Evolutionary conservation across 306 rosid genomes (phyloP), one percentile per base, ranked within the genome.

Genomic region (Citrullus colocynthis): DNA sequence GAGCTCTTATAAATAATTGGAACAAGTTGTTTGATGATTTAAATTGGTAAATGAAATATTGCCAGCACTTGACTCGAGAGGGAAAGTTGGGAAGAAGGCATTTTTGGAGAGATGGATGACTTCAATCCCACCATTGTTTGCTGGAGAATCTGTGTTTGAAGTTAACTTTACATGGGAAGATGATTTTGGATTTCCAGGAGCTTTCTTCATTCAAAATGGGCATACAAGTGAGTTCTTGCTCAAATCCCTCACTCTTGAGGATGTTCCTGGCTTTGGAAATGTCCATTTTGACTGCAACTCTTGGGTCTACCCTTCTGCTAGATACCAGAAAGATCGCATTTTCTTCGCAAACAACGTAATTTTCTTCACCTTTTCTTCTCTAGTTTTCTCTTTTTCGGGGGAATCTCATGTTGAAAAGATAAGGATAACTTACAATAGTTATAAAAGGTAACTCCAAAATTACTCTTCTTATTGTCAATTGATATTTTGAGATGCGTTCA

Each of bases 271-370:
- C 18, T 82, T 81, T 45, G 93, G 90, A 56, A 65, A 17, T 44
- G 76, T 93, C 83, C 91, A 84, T 82, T 93, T 91, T 49, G 79
- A 81, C n/a, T 93, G 97, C 87, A 91, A 91, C 83, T 93, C 98
- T 2, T 93, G 98, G 97, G 86, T 93, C 5, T 93, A 91, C 79
- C 96, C 96, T 55, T 76, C 84, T 6, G 56, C 83, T 5, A 85
- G 85, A 80, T 89, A 93, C 71, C 32, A 81, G 28, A 88, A 76
- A 0, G 92, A 84, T 34, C 91, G 97, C 6, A 54, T 91, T 82
- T 93, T 93, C 95, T 93, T 93, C 86, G 62, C 84, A 32, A 93
- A 91, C 82, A 87, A 70, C 8, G 61, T 21, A n/a, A 11, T 28
- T 11, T 28, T 60, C 65, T 32, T 32, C 36, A 32, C 65, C 65